Conservation (phyloP, 768 basidiomycete species). For the Daedalea quercina region DNA sequence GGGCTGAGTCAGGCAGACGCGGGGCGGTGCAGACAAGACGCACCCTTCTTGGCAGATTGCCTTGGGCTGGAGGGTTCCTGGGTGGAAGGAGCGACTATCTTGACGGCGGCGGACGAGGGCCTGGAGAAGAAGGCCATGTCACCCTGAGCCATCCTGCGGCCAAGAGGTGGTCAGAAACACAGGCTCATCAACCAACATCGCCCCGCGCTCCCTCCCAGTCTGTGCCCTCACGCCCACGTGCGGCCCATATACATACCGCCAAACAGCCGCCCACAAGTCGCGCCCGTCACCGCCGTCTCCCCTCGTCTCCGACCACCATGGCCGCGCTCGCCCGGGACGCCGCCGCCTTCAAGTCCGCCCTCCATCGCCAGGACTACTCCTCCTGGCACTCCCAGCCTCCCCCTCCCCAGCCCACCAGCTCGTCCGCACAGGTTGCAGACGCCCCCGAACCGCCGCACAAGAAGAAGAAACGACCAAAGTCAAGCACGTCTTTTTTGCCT, state of each 20-base stretch:
- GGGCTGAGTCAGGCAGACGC: constrained; percentile 4
- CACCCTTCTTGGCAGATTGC: constrained; percentile 41
- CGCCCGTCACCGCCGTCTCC: background rate
- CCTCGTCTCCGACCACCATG: constrained; percentile 33
- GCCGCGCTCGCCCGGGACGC: constrained; percentile 63
- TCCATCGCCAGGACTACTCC: constrained; percentile 59
- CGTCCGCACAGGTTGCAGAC: constrained; percentile 14
- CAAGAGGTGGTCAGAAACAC: constrained; percentile 6
- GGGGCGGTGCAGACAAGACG: constrained; percentile 2
- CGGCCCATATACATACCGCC: background rate
- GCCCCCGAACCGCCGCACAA: constrained; percentile 23
- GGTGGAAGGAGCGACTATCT: constrained; percentile 58
- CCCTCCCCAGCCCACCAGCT: constrained; percentile 24
- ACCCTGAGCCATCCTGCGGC: constrained; percentile 20
- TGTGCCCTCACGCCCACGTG: background rate
- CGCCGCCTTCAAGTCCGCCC: constrained; percentile 59
- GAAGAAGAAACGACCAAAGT: constrained; percentile 57
- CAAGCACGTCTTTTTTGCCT: constrained; percentile 39
- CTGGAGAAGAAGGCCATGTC: constrained; percentile 67
- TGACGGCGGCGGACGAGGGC: constrained; percentile 58
- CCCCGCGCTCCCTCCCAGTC: too few species aligned
- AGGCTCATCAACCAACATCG: background rate
- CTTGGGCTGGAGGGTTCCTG: constrained; percentile 35
- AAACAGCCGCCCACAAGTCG: constrained; percentile 5
- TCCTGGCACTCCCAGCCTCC: constrained; percentile 72